Evolutionary conservation across 805 yeast species (phyloP), one percentile per base, ranked within the genome.

Genomic region (Candida yuanshanica): DNA sequence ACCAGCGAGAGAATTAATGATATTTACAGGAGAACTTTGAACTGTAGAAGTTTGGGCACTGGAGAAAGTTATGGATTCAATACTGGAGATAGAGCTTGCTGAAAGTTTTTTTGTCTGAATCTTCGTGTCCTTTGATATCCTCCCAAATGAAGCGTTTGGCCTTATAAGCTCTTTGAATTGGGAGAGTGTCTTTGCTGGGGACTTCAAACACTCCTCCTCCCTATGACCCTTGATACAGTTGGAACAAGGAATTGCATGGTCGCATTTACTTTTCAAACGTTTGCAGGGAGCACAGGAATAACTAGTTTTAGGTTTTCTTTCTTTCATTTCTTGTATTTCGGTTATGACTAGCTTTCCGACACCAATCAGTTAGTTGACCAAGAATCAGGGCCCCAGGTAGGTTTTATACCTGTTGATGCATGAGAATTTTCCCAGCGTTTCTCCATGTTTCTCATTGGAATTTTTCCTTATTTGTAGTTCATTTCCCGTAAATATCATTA

Each of bases 281-380:
- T 41, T 45, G 35, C 56, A 52, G 1, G 50, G 47, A 6, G 45
- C 47, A 39, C 56, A 52, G 3, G 54, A 36, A 31, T 42, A 48
- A 27, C 46, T 41, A 11, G 45, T 35, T 42, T 50, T 48, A 6
- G 45, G 44, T 24, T 42, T 47, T 21, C 50, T 35, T 20, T 31
- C 37, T 18, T 37, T 37, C 46, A 38, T 22, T n/a, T n/a, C n/a
- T n/a, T n/a, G n/a, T n/a, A n/a, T n/a, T n/a, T n/a, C n/a, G n/a
- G n/a, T n/a, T n/a, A n/a, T n/a, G n/a, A n/a, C n/a, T n/a, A n/a
- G n/a, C n/a, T n/a, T n/a, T n/a, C n/a, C n/a, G n/a, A n/a, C n/a
- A n/a, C n/a, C n/a, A n/a, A n/a, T n/a, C n/a, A n/a, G n/a, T n/a
- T n/a, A n/a, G n/a, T n/a, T n/a, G n/a, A n/a, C n/a, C n/a, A n/a